Conservation (phyloP, 2,329 filamentous ascomycete species). For the Nemania sp. region DNA sequence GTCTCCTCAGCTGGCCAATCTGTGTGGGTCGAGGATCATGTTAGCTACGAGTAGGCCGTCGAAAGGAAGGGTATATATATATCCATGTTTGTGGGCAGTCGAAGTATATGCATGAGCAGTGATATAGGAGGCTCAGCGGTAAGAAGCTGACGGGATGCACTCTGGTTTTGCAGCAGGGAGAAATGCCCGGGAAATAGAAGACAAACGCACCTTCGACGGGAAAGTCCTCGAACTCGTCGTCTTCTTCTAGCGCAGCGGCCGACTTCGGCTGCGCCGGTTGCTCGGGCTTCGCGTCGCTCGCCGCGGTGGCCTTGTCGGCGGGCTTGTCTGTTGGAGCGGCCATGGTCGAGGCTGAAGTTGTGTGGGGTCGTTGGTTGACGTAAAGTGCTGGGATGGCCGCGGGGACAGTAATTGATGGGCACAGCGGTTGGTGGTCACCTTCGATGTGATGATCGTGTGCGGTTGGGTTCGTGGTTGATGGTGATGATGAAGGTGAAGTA, state of each 20-base stretch:
- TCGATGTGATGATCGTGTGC: not conserved
- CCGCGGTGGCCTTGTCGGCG: conserved; percentile 46
- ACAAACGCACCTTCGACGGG: conserved; percentile 81
- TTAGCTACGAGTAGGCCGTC: conserved; percentile 1
- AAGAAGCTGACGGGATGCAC: not conserved
- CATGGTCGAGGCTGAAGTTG: conserved; percentile 24
- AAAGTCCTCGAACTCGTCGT: conserved; percentile 99
- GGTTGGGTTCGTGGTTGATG: conserved; percentile 1
- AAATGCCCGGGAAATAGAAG: not conserved
- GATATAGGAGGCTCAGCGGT: not conserved
- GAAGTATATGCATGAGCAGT: too few relatives aligned
- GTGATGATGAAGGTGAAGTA: not conserved
- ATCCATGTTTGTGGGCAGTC: not conserved
- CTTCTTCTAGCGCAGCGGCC: conserved; percentile 79
- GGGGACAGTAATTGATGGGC: not conserved
- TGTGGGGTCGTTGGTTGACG: not conserved
- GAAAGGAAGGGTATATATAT: not conserved
- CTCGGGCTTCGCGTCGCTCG: conserved; percentile 50
- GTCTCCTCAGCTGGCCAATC: conserved; percentile 95
- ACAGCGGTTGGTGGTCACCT: not conserved
- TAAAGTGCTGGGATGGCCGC: not conserved
- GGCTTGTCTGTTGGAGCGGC: conserved; percentile 35
- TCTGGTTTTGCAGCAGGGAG: not conserved
- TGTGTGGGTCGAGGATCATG: conserved; percentile 43
- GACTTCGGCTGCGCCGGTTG: conserved; percentile 64